Base-by-base conservation (phyloP, 495 filamentous ascomycete species). In the Parathielavia hyrcaniae region DNA sequence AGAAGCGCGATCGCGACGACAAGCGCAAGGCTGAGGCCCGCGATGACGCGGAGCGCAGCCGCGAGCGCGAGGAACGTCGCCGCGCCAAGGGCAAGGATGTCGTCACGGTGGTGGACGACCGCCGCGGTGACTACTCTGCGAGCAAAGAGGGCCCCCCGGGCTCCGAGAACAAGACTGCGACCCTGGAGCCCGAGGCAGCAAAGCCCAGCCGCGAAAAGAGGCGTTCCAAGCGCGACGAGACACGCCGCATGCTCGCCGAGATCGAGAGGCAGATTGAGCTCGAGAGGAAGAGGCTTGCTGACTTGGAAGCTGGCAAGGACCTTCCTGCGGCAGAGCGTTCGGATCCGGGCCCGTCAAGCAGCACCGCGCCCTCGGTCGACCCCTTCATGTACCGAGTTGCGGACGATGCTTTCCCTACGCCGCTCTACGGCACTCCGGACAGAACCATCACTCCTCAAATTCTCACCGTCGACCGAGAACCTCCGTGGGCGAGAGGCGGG, bases 321-420 rank as follows among this genome's bases (percentile, higher is more conserved):
- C 50, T 35, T n/a, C 17, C 40, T 43, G 50, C 19, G 8, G 26
- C 20, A 13, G 30, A 38, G 38, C 39, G 41, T 14, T 32, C 41
- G 17, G 51, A 51, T 7, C 45, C 56, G 7, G 51, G 46, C 34
- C 60, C 55, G n/a, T 64, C 64, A 12, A 59, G 52, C 52, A 67
- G 53, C 63, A 55, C 41, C 52, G 53, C 38, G 32, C 53, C 57
- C 8, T 50, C 67, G 13, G 57, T 79, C 55, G 76, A 81, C 61
- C 75, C 77, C 16, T 81, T 81, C 64, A 71, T 77, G 57, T 81
- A 64, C 50, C 79, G 79, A 61, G 78, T 79, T 56, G 32, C 67
- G 14, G 69, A 76, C 49, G 74, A 78, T 64, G 75, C 76, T 46
- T 80, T 78, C 50, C 61, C 60, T 36, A 75, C 76, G 20, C 75